phyloP scores from a whole-genome alignment of 768 basidiomycete genomes.

The Suillus decipiens region DNA sequence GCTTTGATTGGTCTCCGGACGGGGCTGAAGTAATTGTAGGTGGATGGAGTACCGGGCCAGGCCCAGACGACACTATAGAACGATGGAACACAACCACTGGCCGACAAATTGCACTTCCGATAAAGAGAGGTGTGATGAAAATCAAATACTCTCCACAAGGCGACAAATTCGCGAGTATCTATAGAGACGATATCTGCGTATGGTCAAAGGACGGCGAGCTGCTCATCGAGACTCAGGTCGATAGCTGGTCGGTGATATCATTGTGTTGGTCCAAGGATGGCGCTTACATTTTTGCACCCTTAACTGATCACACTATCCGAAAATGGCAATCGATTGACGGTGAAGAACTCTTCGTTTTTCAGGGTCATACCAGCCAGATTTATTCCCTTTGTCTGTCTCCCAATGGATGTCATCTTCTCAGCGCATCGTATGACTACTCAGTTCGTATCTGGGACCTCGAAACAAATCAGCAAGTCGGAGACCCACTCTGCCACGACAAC shows the following conservation, averaged over 20 bases:
- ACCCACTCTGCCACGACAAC: constrained; percentile 71
- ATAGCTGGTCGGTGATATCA: too few relatives aligned
- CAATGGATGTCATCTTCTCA: not conserved
- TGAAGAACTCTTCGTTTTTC: not conserved
- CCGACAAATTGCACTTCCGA: not conserved
- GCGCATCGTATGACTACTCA: not conserved
- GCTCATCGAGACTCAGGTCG: not conserved
- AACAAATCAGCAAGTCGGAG: constrained; percentile 15
- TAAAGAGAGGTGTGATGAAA: not conserved
- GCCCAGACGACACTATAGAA: constrained; percentile 14
- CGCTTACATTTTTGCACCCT: not conserved
- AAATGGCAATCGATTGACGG: not conserved
- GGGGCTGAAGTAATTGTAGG: constrained; percentile 15
- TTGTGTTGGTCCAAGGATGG: constrained; percentile 6
- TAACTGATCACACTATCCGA: not conserved
- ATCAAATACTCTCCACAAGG: constrained; percentile 5
- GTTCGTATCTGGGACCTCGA: constrained; percentile 4
- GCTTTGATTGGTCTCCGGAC: constrained; percentile 18
- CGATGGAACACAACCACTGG: constrained; percentile 16
- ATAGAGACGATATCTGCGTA: too few relatives aligned
- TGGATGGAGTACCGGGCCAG: too few relatives aligned
- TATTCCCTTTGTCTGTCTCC: not conserved
- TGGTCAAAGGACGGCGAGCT: not conserved
- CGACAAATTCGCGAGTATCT: not conserved
- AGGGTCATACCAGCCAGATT: not conserved